Evolutionary conservation across 495 filamentous ascomycete species (phyloP), one percentile per base, ranked within the genome.

Genomic region (Echria macrotheca): DNA sequence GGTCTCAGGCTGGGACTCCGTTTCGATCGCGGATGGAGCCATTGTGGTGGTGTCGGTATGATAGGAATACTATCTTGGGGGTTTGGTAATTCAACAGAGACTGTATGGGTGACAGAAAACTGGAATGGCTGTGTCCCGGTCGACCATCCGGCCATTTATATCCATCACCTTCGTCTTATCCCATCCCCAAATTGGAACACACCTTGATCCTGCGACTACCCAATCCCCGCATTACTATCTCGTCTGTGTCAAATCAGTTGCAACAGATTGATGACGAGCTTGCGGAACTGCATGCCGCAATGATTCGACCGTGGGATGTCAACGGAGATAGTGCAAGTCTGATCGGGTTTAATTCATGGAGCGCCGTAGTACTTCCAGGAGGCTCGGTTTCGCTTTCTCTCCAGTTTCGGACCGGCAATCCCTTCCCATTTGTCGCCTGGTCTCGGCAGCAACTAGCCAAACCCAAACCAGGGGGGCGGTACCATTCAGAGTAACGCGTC

Each of bases 1-100:
- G 8, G 10, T 39, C 46, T 59, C 62, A 44, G 51, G 50, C 23
- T 37, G 19, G 11, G 56, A 15, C 4, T 55, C 48, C 10, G 35
- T 15, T 6, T 62, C 58, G 29, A 64, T 41, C 12, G 64, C 62
- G 7, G 64, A 65, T 25, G 64, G 64, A 31, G 64, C 62, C 64
- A 67, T 67, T 31, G 14, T 52, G 26, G 11, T 3, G 10, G 44
- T 23, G 15, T 25, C 21, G 26, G 21, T 44, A n/a, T 10, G 25
- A 3, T 7, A n/a, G 39, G 12, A 25, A 14, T 9, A 19, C 12
- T 40, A 21, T 22, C 38, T 41, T 9, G 14, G 12, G 3, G n/a
- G n/a, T 10, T 11, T 22, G n/a, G 38, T 23, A 22, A 5, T 42
- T 42, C 21, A 42, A 25, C 23, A 14, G 5, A n/a, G 24, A 14